Base-by-base conservation (phyloP, 495 filamentous ascomycete species). In the Alectoria sarmentosa region DNA sequence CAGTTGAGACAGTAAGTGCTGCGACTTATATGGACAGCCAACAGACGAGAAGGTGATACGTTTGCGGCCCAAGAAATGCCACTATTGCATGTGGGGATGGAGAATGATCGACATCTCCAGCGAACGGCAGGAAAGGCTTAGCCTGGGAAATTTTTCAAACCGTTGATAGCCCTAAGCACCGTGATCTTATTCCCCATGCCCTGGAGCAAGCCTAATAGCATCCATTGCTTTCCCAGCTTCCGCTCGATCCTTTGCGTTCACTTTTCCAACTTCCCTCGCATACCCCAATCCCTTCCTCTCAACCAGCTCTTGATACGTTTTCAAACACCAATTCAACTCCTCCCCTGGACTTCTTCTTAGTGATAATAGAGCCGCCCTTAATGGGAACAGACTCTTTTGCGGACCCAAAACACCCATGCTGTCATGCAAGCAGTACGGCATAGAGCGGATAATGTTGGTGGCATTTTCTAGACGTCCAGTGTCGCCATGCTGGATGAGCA, bases 361-460 rank as follows among this genome's bases (percentile, higher is more conserved):
- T 13, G 52, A 55, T 30, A 55, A 5, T 30, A 55, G 52, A n/a
- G 52, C 52, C 30, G 52, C 52, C 30, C 28, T 32, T 7, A 55
- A 5, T 1, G 52, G 30, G n/a, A 55, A 55, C 13, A 55, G 52
- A 11, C 52, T 55, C 30, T 34, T 55, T 7, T 55, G 52, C 30
- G 52, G 30, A 34, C 52, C 52, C 15, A 55, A n/a, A 10, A 55
- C 1, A n/a, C 52, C 52, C 26, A 30, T 55, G 30, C 52, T 55
- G 30, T 55, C 52, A 13, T 55, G 52, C 10, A 55, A 34, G 52
- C 52, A 55, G 52, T 55, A 55, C 17, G 52, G 30, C 52, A 55
- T 55, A 9, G 52, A 30, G 15, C 52, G 52, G 52, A 55, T 55
- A 4, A 55, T 55, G 14, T 55, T 55, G 52, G 52, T 34, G 52